Evolutionary conservation across 805 yeast genomes (phyloP), one percentile per base, ranked within the genome.

Genomic region (Cephaloascus fragrans): DNA sequence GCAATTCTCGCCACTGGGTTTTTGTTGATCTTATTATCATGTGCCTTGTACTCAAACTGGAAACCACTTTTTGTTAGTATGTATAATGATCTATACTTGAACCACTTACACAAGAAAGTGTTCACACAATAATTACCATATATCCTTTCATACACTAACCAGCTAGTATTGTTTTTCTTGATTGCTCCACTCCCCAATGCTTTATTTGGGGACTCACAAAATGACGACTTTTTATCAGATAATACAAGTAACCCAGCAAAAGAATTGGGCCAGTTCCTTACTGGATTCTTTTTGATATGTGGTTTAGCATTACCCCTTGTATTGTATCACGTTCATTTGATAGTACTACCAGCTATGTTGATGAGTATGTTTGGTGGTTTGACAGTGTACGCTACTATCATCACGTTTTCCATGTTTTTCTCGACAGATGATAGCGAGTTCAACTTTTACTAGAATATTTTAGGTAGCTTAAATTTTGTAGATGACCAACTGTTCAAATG

Each of bases 1-100:
- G 72, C 71, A 34, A 61, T 67, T 38, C 52, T 67, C 29, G 73
- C 73, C 6, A 56, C 67, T 16, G 73, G 73, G 26, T 67, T 67
- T 46, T 52, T 67, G 20, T 51, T 67, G 32, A 67, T 67, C 34
- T 48, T 67, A 32, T 57, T 67, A 42, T 64, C 70, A 39, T 67
- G 73, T 49, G 73, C 73, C 28, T 56, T 67, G 38, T 67, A 56
- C 52, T 57, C 59, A 44, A 67, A 64, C 46, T 67, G 65, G 58
- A 51, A 49, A 36, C 64, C 67, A 9, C 46, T 62, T 35, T 61
- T 34, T 34, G 36, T 18, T 34, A 23, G 36, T 34, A 18, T 12
- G 36, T 34, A 16, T 10, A 15, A 12, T 15, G 29, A 26, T n/a
- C n/a, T n/a, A n/a, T n/a, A n/a, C n/a, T n/a, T n/a, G n/a, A n/a